Conservation (phyloP, 768 basidiomycete genomes). For the Mycena filopes region DNA sequence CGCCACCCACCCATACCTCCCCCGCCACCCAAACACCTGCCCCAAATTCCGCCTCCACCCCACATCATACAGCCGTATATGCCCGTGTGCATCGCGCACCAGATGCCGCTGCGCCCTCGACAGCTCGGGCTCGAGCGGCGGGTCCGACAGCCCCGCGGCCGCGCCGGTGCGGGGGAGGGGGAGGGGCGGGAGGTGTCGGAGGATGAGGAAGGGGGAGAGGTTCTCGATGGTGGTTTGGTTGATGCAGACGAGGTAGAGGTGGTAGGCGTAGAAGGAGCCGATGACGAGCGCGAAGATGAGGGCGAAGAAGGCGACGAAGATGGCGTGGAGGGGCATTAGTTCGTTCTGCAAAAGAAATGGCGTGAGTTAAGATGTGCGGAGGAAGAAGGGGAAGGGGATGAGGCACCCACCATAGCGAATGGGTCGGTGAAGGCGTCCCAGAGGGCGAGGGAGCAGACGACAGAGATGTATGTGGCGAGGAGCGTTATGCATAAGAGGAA, state of each 20-base stretch:
- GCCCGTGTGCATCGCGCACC: slow-evolving; percentile 70
- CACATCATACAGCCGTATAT: slow-evolving; percentile 74
- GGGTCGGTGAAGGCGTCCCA: slow-evolving; percentile 76
- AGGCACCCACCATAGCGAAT: slow-evolving; percentile 62
- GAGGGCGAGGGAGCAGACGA: slow-evolving; percentile 63
- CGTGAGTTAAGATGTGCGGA: background rate
- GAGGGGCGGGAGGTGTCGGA: slow-evolving; percentile 75
- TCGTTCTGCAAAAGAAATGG: slow-evolving; percentile 57
- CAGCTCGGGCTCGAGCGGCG: slow-evolving; percentile 79
- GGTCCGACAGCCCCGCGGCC: slow-evolving; percentile 66
- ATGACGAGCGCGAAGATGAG: slow-evolving; percentile 70
- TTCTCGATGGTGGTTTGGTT: slow-evolving; percentile 90
- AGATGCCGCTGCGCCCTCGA: slow-evolving; percentile 70
- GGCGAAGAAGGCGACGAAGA: slow-evolving; percentile 70
- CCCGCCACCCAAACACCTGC: slow-evolving; percentile 73
- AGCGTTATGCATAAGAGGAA: slow-evolving; percentile 74
- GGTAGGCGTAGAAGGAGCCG: slow-evolving; percentile 81
- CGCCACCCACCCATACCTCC: slow-evolving; percentile 60
- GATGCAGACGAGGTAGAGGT: slow-evolving; percentile 81
- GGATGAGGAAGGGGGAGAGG: slow-evolving; percentile 77
- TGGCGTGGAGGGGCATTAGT: slow-evolving; percentile 74
- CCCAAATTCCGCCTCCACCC: slow-evolving; percentile 79
- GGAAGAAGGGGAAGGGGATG: background rate
- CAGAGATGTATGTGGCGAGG: slow-evolving; percentile 69
- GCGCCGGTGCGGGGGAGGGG: slow-evolving; percentile 62